Evolutionary conservation across 805 yeast genomes (phyloP).

Genomic region (Candida fluviatilis): DNA sequence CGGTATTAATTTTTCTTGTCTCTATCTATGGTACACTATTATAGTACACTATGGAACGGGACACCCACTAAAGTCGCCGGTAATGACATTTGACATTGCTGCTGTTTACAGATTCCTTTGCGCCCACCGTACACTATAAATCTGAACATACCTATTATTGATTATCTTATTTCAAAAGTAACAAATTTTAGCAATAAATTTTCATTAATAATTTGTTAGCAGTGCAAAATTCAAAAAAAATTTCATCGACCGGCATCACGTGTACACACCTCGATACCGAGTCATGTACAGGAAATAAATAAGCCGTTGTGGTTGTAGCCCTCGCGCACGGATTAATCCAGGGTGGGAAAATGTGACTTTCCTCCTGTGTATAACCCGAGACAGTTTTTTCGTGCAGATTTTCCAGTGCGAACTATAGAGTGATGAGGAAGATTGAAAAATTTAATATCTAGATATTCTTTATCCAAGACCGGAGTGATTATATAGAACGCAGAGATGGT

Average conservation of each 20-base stretch:
- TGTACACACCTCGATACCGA: background rate
- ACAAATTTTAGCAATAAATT: slow-evolving; percentile 2
- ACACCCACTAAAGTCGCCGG: no score
- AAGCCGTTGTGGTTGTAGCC: background rate
- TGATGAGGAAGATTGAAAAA: background rate
- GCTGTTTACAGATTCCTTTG: no score
- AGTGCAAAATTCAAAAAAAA: background rate
- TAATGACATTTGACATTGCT: no score
- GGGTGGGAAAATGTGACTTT: background rate
- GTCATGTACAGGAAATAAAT: background rate
- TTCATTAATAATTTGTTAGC: background rate
- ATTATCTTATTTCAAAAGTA: slow-evolving; percentile 7
- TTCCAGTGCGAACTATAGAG: no score
- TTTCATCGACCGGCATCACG: background rate
- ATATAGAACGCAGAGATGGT: slow-evolving; percentile 92
- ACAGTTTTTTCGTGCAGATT: no score
- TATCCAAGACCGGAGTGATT: slow-evolving; percentile 89
- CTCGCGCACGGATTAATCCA: background rate
- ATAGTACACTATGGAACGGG: no score
- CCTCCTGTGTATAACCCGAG: background rate
- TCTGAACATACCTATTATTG: slow-evolving; percentile 15
- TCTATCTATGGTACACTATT: no score
- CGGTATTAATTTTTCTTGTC: no score
- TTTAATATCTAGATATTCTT: background rate
- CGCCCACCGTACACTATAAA: no score